A percentile compares a stretch with the other conserved stretches of the same genome.
Conservation (phyloP, 371 early-diverging fungal species). For the Syncephalastrum contaminatum region DNA sequence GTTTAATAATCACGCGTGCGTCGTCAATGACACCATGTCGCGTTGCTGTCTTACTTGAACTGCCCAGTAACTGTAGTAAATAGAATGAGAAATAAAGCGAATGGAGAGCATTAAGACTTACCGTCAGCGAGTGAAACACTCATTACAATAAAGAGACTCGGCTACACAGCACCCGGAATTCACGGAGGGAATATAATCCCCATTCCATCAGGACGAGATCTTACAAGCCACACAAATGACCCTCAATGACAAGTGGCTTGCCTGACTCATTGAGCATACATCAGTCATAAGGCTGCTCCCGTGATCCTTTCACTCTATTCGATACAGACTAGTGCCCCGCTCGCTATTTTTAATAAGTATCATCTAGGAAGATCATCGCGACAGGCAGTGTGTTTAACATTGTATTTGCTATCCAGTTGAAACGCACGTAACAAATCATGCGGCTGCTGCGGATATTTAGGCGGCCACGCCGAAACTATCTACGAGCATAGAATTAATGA, state of each 20-base stretch:
- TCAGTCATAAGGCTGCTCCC: no score
- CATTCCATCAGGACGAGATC: no score
- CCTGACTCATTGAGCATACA: no score
- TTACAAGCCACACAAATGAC: no score
- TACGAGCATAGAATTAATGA: conserved; percentile 48
- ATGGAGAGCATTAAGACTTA: conserved; percentile 16
- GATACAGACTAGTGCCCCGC: no score
- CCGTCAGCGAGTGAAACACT: conserved; percentile 25
- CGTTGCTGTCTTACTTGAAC: conserved; percentile 51
- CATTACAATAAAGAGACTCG: conserved; percentile 2
- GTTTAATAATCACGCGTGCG: conserved; percentile 6
- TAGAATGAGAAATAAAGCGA: neutral
- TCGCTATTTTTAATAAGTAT: no score
- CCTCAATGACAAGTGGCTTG: no score
- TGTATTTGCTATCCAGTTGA: neutral
- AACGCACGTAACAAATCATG: neutral
- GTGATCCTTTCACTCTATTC: no score
- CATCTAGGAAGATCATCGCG: no score
- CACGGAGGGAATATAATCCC: no score
- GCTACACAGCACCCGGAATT: no score
- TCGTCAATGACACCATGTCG: conserved; percentile 3
- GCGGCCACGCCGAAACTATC: conserved; percentile 50
- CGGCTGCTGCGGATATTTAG: conserved; percentile 1
- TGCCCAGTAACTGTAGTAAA: conserved; percentile 45
- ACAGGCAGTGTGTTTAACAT: neutral